Percentiles rank a stretch among this genome's conserved stretches.
Evolutionary conservation across 306 rosid genomes (phyloP).

Genomic region (Quercus cerris): DNA sequence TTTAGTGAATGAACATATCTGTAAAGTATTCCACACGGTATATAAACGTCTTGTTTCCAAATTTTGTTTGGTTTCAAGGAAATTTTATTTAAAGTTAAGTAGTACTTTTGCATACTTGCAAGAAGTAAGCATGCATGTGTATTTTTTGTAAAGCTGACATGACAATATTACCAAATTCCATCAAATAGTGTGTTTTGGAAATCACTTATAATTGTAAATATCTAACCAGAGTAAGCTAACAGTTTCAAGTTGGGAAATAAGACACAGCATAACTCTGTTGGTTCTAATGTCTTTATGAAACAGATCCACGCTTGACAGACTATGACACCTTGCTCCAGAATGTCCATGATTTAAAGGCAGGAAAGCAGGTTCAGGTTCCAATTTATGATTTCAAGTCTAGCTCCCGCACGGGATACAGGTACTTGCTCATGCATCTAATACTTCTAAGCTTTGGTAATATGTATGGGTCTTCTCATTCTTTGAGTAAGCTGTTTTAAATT

Average conservation of each 20-base stretch:
- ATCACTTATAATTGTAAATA: conserved; percentile 20
- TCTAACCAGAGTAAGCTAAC: neutral
- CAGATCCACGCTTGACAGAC: conserved; percentile 99
- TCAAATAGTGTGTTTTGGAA: conserved; percentile 12
- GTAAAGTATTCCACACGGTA: neutral
- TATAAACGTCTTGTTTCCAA: neutral
- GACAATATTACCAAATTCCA: conserved; percentile 1
- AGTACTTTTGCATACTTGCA: neutral
- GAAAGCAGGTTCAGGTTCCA: conserved; percentile 80
- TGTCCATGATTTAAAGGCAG: conserved; percentile 80
- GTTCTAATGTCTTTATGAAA: conserved; percentile 21
- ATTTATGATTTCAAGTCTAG: conserved; percentile 96
- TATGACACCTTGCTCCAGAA: conserved; percentile 89
- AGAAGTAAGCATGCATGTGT: neutral
- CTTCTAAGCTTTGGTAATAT: conserved; percentile 22
- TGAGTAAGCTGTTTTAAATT: neutral
- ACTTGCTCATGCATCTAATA: conserved; percentile 19
- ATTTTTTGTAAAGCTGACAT: neutral
- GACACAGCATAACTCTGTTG: conserved; percentile 6
- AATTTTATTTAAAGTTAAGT: neutral
- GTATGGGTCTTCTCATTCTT: neutral
- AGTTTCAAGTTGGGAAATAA: conserved; percentile 20
- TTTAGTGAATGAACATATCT: neutral
- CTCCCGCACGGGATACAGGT: conserved; percentile 94
- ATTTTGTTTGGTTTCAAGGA: conserved; percentile 1